Evolutionary conservation across 768 basidiomycete genomes (phyloP), one percentile per base, ranked within the genome.

Genomic region (Leucocoprinus leucothites): DNA sequence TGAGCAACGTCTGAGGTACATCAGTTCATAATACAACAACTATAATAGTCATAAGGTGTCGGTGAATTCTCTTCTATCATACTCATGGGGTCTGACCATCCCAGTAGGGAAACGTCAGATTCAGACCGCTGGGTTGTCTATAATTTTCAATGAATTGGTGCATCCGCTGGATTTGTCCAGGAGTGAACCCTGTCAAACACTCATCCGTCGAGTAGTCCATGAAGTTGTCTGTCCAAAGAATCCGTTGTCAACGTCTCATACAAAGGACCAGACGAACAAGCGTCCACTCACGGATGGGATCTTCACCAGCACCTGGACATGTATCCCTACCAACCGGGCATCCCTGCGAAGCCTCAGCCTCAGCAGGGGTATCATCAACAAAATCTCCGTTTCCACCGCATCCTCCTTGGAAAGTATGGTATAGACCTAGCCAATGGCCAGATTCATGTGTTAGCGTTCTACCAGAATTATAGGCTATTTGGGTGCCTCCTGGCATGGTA

Each of bases 351-450:
- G 73, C 62, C 1, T 63, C 60, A 0, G 69, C 67, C 59, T 76
- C 74, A 18, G 76, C 65, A 11, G 77, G 68, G 0, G 76, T 78
- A 59, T 79, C 78, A 16, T 67, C 69, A 4, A 79, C 74, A 14
- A 61, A 56, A 57, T 80, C 77, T 28, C 77, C 78, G 6, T 53
- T 49, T 18, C 65, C 67, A 4, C 57, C 57, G 48, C 71, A 74
- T 4, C 71, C 69, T 41, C 69, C 68, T 61, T 68, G 46, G 67
- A 79, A 80, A 26, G 78, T 78, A 61, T 80, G 78, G 56, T 74
- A 74, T 2, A 79, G 68, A 18, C 78, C 78, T 43, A 77, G 61
- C 78, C 79, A 81, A 61, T 80, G 78, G 3, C 79, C 75, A 8
- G 71, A 69, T 61, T 82, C 79, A 61, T 81, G 80, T 11, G 72